phyloP scores from a whole-genome alignment of 306 rosid genomes.

The Dicorynia guianensis region DNA sequence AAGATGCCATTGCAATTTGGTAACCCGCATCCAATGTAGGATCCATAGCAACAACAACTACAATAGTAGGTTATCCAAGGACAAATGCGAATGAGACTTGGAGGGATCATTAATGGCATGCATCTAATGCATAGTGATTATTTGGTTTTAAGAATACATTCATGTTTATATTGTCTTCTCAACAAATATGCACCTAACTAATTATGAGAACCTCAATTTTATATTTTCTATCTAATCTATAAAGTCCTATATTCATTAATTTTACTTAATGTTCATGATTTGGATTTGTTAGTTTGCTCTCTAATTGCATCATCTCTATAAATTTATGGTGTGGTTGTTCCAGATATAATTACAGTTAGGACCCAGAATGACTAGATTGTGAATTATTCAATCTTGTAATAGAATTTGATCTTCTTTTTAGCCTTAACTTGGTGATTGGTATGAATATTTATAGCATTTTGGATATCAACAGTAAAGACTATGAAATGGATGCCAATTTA shows the following conservation, averaged over 20 bases:
- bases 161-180: neutral
- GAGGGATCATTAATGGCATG: slow-evolving; percentile 80
- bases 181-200: neutral
- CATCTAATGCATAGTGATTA: slow-evolving; percentile 71
- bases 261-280: slow-evolving; percentile 1
- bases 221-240: neutral
- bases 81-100: slow-evolving; percentile 88
- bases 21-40: slow-evolving; percentile 84
- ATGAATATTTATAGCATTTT: neutral
- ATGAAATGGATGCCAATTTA: neutral
- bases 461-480: neutral
- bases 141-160: neutral
- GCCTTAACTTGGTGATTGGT: neutral
- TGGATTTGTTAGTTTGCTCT: slow-evolving; percentile 6
- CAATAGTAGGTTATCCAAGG: slow-evolving; percentile 89
- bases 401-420: neutral
- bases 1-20: slow-evolving; percentile 85
- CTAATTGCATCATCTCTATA: slow-evolving; percentile 16
- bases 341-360: neutral
- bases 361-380: neutral
- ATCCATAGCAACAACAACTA: slow-evolving; percentile 70
- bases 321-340: neutral
- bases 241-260: neutral
- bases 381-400: neutral
- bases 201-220: slow-evolving; percentile 2